Percentiles rank a stretch among this genome's conserved stretches.
phyloP scores from a whole-genome alignment of 176 grass and related monocot species.

The Avena sativa region DNA sequence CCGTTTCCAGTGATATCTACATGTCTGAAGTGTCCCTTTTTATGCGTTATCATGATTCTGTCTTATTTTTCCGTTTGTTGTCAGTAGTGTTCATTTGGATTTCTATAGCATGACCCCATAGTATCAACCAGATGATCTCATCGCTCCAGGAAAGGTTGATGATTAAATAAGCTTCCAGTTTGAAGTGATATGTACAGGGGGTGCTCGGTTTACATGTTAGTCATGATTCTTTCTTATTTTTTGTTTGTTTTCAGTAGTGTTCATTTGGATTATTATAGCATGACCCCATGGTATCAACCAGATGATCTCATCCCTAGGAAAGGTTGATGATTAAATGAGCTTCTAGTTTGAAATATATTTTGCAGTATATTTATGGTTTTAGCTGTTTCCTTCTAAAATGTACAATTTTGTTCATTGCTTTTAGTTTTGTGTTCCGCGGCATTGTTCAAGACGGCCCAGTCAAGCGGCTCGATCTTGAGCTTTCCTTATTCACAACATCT shows the following conservation, averaged over 20 bases:
- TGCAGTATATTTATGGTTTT: neutral
- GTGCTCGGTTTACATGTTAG: neutral
- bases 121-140: too few relatives aligned
- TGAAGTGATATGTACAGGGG: too few relatives aligned
- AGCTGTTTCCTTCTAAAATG: neutral
- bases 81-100: neutral
- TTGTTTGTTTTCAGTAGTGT: neutral
- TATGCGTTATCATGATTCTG: neutral
- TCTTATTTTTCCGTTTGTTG: neutral
- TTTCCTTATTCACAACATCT: neutral
- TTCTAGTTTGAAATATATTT: neutral
- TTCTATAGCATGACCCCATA: too few relatives aligned
- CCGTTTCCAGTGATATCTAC: neutral
- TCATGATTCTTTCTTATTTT: neutral
- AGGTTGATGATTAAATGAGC: neutral
- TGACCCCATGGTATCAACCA: neutral
- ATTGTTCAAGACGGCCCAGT: neutral
- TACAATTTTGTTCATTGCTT: neutral
- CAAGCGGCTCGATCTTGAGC: neutral
- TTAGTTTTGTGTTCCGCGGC: neutral
- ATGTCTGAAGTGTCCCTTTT: neutral
- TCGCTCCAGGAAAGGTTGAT: too few relatives aligned
- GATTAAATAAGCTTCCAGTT: too few relatives aligned
- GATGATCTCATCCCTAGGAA: neutral
- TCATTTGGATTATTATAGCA: neutral